Evolutionary conservation across 352 stramenopile genomes (phyloP), one percentile per base, ranked within the genome.

Genomic region (Achlya hypogyna): DNA sequence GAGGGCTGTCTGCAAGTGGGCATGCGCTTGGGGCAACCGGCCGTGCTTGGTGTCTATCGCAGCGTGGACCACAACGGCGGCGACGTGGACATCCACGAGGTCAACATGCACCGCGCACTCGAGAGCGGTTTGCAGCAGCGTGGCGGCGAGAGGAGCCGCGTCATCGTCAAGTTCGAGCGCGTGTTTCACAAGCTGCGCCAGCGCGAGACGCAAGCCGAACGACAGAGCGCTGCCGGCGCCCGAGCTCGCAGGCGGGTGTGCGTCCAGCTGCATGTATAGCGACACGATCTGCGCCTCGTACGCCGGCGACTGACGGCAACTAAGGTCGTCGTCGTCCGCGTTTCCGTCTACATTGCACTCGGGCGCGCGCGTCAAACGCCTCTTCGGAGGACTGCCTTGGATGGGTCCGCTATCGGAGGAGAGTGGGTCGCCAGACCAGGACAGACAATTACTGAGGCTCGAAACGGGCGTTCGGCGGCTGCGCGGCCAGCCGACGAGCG

Each of bases 281-380:
- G 60, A 34, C 31, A 67, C n/a, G 23, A 67, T 27, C 22, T 25
- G 16, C 12, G 60, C 60, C 28, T 67, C 60, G 18, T 67, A 67
- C 18, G 27, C 60, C 6, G n/a, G 20, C 14, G 60, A 12, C 14
- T 67, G 60, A 20, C 42, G 25, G 14, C 59, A n/a, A 56, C 49
- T 27, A 12, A 35, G n/a, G 6, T 56, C 49, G 2, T 22, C 12
- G 38, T 45, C 38, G 38, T n/a, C 38, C n/a, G n/a, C n/a, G n/a
- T n/a, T n/a, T n/a, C n/a, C n/a, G n/a, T n/a, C n/a, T n/a, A n/a
- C n/a, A n/a, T n/a, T n/a, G n/a, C n/a, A n/a, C 6, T 45, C 38
- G 38, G 38, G 38, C 38, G 14, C 38, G 6, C 34, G 6, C 34
- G 38, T n/a, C 38, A 45, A n/a, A n/a, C n/a, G n/a, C n/a, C n/a